These are phyloP conservation scores for Endoconidiophora polonica DNA, from an alignment of 2,329 filamentous ascomycete species.

Conservation along the genomic window DNA sequence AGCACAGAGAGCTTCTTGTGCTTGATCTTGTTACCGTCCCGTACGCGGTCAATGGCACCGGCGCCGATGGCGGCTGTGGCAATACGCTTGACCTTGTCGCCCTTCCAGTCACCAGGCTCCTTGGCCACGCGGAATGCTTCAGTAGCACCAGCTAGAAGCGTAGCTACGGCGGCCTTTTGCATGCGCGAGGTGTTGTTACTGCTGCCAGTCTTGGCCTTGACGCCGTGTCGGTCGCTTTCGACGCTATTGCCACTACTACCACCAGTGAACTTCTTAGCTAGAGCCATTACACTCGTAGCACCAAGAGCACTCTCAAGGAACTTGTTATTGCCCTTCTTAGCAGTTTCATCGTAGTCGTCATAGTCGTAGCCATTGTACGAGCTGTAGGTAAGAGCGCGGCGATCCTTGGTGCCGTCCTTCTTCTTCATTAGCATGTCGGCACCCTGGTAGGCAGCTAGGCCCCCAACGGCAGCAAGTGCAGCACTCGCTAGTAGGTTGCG, in stretches of 20 bases:
- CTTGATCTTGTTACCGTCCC: constrained; percentile 55
- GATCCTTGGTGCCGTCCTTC: constrained; percentile 35
- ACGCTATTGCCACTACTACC: constrained; percentile 27
- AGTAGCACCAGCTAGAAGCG: constrained; percentile 73
- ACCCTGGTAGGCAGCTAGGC: constrained; percentile 46
- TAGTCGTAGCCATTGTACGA: constrained; percentile 32
- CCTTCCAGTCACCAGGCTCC: constrained; percentile 75
- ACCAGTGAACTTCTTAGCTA: constrained; percentile 41
- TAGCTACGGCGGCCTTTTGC: constrained; percentile 80
- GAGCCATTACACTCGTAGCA: constrained; percentile 44
- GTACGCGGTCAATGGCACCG: constrained; percentile 66
- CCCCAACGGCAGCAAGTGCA: constrained; percentile 46
- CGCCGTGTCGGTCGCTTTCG: constrained; percentile 32
- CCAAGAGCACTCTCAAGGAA: constrained; percentile 47
- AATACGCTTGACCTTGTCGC: constrained; percentile 80
- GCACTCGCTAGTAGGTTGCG: constrained; percentile 43
- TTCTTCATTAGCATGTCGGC: constrained; percentile 47
- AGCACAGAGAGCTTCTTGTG: constrained; percentile 72
- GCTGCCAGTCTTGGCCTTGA: constrained; percentile 13
- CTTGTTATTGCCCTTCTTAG: constrained; percentile 45
- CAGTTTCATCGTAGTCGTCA: constrained; percentile 35
- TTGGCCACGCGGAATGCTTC: constrained; percentile 86
- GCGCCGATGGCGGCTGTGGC: constrained; percentile 76
- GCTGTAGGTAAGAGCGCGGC: constrained; percentile 36
- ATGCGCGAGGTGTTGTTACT: constrained; percentile 46